phyloP scores from a whole-genome alignment of 2,329 filamentous ascomycete species.

The Emmonsiellopsis sp. region DNA sequence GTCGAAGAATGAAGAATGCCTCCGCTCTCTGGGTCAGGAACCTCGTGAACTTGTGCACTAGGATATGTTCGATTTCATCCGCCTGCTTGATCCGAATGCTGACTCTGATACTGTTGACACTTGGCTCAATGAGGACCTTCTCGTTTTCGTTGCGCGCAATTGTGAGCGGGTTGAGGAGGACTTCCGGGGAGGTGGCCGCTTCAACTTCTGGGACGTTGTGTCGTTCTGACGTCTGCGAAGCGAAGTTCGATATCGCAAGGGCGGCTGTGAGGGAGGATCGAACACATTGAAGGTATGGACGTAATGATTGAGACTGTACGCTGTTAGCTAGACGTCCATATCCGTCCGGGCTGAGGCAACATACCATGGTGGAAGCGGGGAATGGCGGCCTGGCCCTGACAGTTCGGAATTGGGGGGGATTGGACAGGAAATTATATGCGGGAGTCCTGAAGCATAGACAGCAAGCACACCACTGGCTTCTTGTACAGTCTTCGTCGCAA shows the following conservation, averaged over 20 bases:
- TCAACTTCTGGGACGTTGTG: constrained; percentile 99
- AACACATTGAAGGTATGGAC: constrained; percentile 93
- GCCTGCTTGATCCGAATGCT: constrained; percentile 99
- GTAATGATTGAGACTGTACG: constrained; percentile 80
- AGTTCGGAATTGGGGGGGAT: background rate
- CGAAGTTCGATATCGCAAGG: constrained; percentile 91
- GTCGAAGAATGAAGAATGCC: constrained; percentile 89
- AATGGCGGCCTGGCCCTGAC: background rate
- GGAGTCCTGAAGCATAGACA: background rate
- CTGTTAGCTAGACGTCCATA: constrained; percentile 4
- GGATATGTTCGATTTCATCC: constrained; percentile 95
- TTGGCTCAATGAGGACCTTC: constrained; percentile 89
- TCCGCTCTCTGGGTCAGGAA: constrained; percentile 95
- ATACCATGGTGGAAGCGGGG: constrained; percentile 12
- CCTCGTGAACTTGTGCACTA: constrained; percentile 96
- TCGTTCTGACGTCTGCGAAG: constrained; percentile 88
- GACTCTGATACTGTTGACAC: constrained; percentile 91
- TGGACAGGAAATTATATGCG: background rate
- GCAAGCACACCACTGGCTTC: background rate
- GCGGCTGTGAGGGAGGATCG: constrained; percentile 89
- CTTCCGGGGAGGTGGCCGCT: constrained; percentile 83
- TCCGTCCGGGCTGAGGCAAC: background rate
- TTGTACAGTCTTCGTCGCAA: background rate
- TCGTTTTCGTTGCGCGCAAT: constrained; percentile 96
- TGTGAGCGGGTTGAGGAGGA: constrained; percentile 81